phyloP scores from a whole-genome alignment of 345 rosid species.

The Alliaria petiolata region DNA sequence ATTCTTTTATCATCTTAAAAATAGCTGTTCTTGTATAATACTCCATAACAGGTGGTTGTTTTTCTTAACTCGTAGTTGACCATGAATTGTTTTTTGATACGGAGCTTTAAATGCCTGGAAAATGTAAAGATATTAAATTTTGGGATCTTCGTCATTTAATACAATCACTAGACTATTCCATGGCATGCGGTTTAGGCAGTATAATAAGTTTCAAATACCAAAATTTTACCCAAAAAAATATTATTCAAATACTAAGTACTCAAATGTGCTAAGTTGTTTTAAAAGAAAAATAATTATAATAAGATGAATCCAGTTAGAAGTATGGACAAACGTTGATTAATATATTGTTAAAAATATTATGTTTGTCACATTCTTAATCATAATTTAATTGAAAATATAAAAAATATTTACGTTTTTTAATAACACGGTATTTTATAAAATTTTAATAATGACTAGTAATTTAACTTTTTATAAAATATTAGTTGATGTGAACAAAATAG shows the following conservation, averaged over 20 bases:
- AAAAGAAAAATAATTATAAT: not conserved
- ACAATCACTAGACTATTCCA: not conserved
- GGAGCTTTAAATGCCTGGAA: not conserved
- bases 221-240: too few species aligned
- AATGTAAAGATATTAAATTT: not conserved
- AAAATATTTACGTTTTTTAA: not conserved
- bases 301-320: not conserved
- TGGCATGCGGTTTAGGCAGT: not conserved
- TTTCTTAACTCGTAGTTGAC: slow-evolving; percentile 11
- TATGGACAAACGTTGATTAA: not conserved
- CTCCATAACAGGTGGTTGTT: not conserved
- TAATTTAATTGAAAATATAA: not conserved
- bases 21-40: slow-evolving; percentile 8
- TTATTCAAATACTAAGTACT: not conserved
- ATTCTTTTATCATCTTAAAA: not conserved
- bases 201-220: slow-evolving; percentile 1
- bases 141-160: not conserved
- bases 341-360: not conserved
- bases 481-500: not conserved
- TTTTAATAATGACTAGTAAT: not conserved
- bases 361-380: not conserved
- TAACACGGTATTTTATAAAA: not conserved
- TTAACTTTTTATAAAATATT: not conserved
- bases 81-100: not conserved
- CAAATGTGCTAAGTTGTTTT: not conserved